Conservation (phyloP, 2,329 filamentous ascomycete genomes). For the Penicillium freii region DNA sequence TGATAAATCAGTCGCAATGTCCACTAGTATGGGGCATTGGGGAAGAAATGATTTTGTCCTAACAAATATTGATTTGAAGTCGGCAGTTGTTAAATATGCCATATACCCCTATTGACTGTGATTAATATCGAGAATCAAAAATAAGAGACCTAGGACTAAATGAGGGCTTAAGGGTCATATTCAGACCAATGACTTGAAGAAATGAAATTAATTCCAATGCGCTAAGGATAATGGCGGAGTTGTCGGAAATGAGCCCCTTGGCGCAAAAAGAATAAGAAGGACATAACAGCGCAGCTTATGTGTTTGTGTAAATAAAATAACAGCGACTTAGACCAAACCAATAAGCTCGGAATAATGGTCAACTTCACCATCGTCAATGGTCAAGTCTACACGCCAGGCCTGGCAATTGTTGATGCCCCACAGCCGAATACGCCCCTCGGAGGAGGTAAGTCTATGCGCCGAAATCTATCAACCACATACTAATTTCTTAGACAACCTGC, state of each 20-base stretch:
- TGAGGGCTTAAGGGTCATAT: background rate
- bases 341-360: constrained; percentile 5
- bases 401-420: constrained; percentile 65
- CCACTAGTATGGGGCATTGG: no score
- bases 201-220: constrained; percentile 16
- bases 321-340: background rate
- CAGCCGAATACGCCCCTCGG: constrained; percentile 64
- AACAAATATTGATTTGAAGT: background rate
- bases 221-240: constrained; percentile 16
- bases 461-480: constrained; percentile 19
- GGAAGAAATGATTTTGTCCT: background rate
- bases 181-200: background rate
- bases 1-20: background rate
- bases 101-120: background rate
- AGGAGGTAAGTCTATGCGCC: constrained; percentile 55
- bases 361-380: constrained; percentile 49
- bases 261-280: constrained; percentile 2
- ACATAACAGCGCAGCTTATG: background rate
- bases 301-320: background rate
- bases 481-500: constrained; percentile 17
- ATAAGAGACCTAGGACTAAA: background rate
- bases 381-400: constrained; percentile 67
- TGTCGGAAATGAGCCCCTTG: constrained; percentile 23
- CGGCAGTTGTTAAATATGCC: background rate
- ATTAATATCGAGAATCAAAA: background rate